Percentiles rank a stretch among this genome's conserved stretches.
phyloP scores from a whole-genome alignment of 2,329 filamentous ascomycete species.

The Phialocephala sp. region DNA sequence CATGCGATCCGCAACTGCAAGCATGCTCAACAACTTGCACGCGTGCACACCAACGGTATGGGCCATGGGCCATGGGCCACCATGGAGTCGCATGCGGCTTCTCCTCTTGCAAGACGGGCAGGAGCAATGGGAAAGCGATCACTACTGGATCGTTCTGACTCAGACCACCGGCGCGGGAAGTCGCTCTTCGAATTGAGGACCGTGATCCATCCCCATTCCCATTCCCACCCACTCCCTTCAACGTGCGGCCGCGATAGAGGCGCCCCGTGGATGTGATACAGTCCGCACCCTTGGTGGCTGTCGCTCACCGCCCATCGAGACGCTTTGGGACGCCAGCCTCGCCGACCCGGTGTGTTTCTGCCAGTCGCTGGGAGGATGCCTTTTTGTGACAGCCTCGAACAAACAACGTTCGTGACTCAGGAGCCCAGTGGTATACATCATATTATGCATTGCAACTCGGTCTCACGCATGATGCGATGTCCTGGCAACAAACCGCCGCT shows the following conservation, averaged over 20 bases:
- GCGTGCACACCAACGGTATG: too few relatives aligned
- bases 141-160: constrained; percentile 25
- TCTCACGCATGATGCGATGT: constrained; percentile 12
- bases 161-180: constrained; percentile 16
- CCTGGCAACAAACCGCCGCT: neutral
- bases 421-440: constrained; percentile 11
- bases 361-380: constrained; percentile 11
- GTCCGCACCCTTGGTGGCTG: neutral
- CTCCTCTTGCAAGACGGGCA: neutral
- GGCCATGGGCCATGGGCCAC: too few relatives aligned
- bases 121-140: neutral
- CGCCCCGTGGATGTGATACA: constrained; percentile 9
- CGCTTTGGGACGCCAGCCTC: constrained; percentile 3
- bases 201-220: neutral
- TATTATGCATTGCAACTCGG: constrained; percentile 11
- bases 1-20: constrained; percentile 6
- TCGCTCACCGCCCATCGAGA: constrained; percentile 5
- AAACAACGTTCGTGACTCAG: constrained; percentile 6
- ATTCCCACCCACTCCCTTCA: neutral
- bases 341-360: constrained; percentile 23
- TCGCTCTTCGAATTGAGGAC: neutral
- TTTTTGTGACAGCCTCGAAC: neutral
- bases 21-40: neutral
- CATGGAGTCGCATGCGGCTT: constrained; percentile 1
- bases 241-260: constrained; percentile 6